Evolutionary conservation across 768 basidiomycete species (phyloP).

Genomic region (Rhizopogon rudus): DNA sequence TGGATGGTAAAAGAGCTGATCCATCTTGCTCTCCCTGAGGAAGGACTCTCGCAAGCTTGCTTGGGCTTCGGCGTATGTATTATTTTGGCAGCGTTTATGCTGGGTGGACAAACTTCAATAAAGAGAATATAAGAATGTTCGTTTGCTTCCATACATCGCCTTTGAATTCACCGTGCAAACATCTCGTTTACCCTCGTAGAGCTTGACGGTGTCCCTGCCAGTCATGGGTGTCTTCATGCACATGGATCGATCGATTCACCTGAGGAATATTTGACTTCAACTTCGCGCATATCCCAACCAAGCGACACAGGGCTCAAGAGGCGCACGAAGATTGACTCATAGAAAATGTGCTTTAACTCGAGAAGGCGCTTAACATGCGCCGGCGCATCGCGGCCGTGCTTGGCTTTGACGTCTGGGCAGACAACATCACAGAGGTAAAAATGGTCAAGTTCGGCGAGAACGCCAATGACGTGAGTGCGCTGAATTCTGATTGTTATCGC

Average conservation of each 20-base stretch:
- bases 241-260: background rate
- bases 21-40: slow-evolving; percentile 62
- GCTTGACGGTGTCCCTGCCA: too few species aligned
- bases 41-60: slow-evolving; percentile 70
- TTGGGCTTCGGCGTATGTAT: slow-evolving; percentile 68
- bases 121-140: slow-evolving; percentile 58
- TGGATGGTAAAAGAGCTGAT: slow-evolving; percentile 43
- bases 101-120: slow-evolving; percentile 75
- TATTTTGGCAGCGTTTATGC: background rate
- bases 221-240: slow-evolving; percentile 40
- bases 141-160: background rate
- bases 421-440: slow-evolving; percentile 79
- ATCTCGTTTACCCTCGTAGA: slow-evolving; percentile 71
- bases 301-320: slow-evolving; percentile 60
- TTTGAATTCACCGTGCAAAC: slow-evolving; percentile 8
- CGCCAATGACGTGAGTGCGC: slow-evolving; percentile 45
- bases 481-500: slow-evolving; percentile 28
- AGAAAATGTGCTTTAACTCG: slow-evolving; percentile 67
- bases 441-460: slow-evolving; percentile 73
- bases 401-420: slow-evolving; percentile 77
- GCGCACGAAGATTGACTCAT: slow-evolving; percentile 64
- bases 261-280: slow-evolving; percentile 50
- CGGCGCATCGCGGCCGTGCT: slow-evolving; percentile 63
- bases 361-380: too few species aligned
- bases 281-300: slow-evolving; percentile 66